phyloP scores from a whole-genome alignment of 2,329 filamentous ascomycete genomes.

The Harringtonia lauricola region DNA sequence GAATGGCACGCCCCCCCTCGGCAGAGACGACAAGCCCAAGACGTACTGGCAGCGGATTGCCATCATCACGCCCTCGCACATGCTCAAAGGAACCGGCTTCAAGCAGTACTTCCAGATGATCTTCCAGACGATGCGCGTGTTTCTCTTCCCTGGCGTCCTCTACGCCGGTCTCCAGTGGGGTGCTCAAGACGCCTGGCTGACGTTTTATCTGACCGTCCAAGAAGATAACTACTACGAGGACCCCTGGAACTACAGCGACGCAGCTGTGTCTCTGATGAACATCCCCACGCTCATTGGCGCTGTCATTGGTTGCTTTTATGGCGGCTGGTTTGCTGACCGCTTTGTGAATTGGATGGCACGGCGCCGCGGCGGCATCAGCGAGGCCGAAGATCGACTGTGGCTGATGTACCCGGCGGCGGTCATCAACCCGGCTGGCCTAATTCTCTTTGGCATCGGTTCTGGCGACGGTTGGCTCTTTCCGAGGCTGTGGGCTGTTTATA shows the following conservation, averaged over 20 bases:
- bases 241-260: conserved; percentile 5
- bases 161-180: conserved; percentile 5
- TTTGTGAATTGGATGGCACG: conserved; percentile 2
- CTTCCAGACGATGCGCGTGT: conserved; percentile 2
- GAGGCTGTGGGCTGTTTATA: not conserved
- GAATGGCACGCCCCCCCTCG: not conserved
- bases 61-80: conserved; percentile 2
- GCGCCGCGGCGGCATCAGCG: conserved; percentile 2
- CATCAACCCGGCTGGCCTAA: conserved; percentile 2
- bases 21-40: not conserved
- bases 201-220: conserved; percentile 3
- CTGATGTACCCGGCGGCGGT: conserved; percentile 2
- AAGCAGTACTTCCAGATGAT: conserved; percentile 5
- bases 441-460: conserved; percentile 3
- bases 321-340: conserved; percentile 1
- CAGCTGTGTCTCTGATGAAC: conserved; percentile 4
- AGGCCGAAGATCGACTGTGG: conserved; percentile 5
- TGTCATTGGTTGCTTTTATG: conserved; percentile 3
- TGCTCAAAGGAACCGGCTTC: conserved; percentile 3
- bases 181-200: conserved; percentile 5
- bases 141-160: conserved; percentile 2
- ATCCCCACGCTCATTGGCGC: conserved; percentile 4
- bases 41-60: conserved; percentile 5
- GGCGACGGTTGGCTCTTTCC: conserved; percentile 3
- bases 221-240: conserved; percentile 5